Conservation (phyloP, 148 eudicot genomes). For the Nyssa sinensis region DNA sequence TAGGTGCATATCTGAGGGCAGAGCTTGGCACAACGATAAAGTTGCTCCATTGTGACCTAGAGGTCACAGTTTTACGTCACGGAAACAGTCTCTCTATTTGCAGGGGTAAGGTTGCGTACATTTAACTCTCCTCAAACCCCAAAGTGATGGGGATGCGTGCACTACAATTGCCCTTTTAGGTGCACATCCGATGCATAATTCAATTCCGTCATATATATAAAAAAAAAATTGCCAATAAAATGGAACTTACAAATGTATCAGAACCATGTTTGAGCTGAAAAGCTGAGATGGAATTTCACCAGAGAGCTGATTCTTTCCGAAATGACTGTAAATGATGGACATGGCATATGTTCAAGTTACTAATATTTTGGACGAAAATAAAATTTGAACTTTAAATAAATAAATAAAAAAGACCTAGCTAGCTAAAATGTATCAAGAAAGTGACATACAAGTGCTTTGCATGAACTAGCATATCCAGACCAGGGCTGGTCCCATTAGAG, state of each 20-base stretch:
- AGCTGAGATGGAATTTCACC: conserved; percentile 54
- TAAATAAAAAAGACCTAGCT: background rate
- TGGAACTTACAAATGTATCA: conserved; percentile 62
- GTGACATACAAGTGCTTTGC: conserved; percentile 62
- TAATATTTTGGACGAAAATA: background rate
- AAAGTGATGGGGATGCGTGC: too few relatives aligned
- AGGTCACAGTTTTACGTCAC: too few relatives aligned
- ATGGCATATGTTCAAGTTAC: background rate
- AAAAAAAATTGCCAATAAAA: background rate
- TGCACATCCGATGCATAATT: background rate
- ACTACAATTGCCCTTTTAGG: too few relatives aligned
- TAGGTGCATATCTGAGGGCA: too few relatives aligned
- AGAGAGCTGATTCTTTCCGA: conserved; percentile 61
- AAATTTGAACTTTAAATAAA: background rate
- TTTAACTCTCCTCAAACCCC: too few relatives aligned
- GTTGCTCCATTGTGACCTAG: too few relatives aligned
- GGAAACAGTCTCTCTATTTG: too few relatives aligned
- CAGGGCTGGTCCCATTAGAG: conserved; percentile 54
- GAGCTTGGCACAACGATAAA: too few relatives aligned
- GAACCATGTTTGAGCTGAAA: conserved; percentile 49
- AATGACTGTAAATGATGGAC: conserved; percentile 40
- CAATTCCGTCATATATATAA: background rate
- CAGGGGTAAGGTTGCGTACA: too few relatives aligned
- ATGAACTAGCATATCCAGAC: conserved; percentile 54
- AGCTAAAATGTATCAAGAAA: background rate